Percentiles rank a stretch among this genome's conserved stretches.
Evolutionary conservation across 371 early-diverging fungal genomes (phyloP).

Genomic region (Parasitella parasitica): DNA sequence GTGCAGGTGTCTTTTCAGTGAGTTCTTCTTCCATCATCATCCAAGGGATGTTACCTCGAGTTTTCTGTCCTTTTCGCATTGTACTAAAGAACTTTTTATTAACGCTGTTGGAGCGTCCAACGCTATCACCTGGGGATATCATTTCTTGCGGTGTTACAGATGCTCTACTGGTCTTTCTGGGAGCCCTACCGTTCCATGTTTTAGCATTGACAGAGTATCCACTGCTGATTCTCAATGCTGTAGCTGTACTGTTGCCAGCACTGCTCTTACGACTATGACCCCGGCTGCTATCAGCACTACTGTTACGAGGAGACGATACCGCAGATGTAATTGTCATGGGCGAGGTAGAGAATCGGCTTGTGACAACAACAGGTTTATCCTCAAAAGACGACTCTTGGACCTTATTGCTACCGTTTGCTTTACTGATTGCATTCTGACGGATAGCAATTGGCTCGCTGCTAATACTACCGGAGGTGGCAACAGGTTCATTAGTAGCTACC

Average conservation of each 20-base stretch:
- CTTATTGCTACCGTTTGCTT: constrained; percentile 14
- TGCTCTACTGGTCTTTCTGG: neutral
- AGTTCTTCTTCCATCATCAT: constrained; percentile 1
- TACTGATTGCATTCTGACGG: constrained; percentile 12
- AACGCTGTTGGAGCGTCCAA: neutral
- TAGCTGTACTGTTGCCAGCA: constrained; percentile 17
- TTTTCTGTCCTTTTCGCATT: constrained; percentile 23
- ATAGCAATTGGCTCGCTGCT: neutral
- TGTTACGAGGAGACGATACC: constrained; percentile 1
- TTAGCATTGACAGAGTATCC: constrained; percentile 10
- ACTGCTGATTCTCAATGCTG: constrained; percentile 14
- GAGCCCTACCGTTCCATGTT: constrained; percentile 23
- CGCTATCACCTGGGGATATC: neutral
- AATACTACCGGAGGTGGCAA: neutral
- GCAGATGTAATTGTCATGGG: neutral
- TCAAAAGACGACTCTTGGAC: constrained; percentile 3
- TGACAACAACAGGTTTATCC: constrained; percentile 1
- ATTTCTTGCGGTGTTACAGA: constrained; percentile 6
- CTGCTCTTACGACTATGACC: constrained; percentile 23
- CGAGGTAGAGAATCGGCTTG: constrained; percentile 3
- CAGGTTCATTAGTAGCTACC: constrained; percentile 9
- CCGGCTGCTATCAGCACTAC: constrained; percentile 4
- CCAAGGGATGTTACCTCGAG: constrained; percentile 22
- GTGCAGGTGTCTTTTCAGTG: constrained; percentile 24
- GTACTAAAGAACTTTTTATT: constrained; percentile 23